phyloP scores from a whole-genome alignment of 2,329 filamentous ascomycete genomes.

The Ophiostoma australiae region DNA sequence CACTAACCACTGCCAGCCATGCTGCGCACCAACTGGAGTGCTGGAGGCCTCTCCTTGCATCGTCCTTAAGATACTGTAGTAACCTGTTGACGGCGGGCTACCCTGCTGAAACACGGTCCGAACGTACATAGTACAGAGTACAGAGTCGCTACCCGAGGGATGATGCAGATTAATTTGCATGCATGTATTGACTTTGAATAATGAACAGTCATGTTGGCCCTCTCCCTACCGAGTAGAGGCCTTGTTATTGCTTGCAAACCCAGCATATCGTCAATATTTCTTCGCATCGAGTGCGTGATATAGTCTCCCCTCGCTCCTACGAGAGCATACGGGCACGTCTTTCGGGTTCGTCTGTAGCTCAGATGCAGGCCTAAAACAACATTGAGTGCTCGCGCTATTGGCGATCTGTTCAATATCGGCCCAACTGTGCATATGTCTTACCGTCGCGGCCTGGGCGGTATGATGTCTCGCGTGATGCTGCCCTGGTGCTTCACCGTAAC shows the following conservation, averaged over 20 bases:
- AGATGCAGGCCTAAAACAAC: not conserved
- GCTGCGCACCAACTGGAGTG: not conserved
- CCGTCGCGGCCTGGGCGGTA: not conserved
- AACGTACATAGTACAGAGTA: not conserved
- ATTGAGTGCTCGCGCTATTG: not conserved
- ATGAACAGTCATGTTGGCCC: not conserved
- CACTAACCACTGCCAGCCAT: not conserved
- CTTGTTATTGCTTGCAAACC: not conserved
- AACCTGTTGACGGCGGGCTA: not conserved
- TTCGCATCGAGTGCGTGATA: not conserved
- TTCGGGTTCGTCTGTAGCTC: not conserved
- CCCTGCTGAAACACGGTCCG: not conserved
- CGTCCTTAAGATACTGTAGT: not conserved
- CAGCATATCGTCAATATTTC: not conserved
- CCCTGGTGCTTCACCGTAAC: not conserved
- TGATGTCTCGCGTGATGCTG: not conserved
- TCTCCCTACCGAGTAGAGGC: too few species aligned
- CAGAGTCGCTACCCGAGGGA: not conserved
- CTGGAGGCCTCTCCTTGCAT: constrained; percentile 3
- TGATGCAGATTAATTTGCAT: not conserved
- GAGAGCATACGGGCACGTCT: not conserved
- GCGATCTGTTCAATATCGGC: not conserved
- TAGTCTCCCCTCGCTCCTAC: not conserved
- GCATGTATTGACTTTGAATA: not conserved
- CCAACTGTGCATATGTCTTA: not conserved